phyloP scores from a whole-genome alignment of 2,329 filamentous ascomycete species.

The Neonectria coccinea region DNA sequence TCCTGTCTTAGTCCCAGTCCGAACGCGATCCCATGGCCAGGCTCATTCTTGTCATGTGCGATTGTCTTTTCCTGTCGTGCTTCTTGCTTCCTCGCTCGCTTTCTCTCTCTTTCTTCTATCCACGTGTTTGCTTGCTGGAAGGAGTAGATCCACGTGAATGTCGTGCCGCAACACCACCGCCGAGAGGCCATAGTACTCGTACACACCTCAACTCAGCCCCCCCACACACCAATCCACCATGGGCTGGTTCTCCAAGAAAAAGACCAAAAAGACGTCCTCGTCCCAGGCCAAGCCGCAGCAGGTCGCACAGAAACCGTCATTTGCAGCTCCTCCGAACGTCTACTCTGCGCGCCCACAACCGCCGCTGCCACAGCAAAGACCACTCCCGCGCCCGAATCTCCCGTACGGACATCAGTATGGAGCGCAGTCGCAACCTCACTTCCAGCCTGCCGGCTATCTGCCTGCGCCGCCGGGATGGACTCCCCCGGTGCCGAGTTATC shows the following conservation, averaged over 20 bases:
- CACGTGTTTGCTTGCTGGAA: neutral
- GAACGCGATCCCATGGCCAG: neutral
- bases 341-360: slow-evolving; percentile 20
- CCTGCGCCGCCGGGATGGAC: slow-evolving; percentile 41
- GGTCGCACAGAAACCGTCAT: slow-evolving; percentile 21
- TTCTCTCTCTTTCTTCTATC: neutral
- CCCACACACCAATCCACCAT: slow-evolving; percentile 31
- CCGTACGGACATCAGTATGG: slow-evolving; percentile 39
- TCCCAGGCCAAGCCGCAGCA: neutral
- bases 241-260: slow-evolving; percentile 47
- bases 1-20: neutral
- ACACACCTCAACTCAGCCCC: neutral
- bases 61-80: neutral
- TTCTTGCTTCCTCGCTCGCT: neutral
- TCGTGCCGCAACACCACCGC: neutral
- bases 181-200: neutral
- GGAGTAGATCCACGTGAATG: neutral
- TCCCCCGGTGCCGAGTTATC: slow-evolving; percentile 32
- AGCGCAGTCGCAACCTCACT: slow-evolving; percentile 40
- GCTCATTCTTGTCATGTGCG: neutral
- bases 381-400: slow-evolving; percentile 24
- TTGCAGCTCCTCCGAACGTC: slow-evolving; percentile 38
- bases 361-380: slow-evolving; percentile 23
- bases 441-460: slow-evolving; percentile 41
- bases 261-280: slow-evolving; percentile 31